phyloP scores from a whole-genome alignment of 176 grass and related monocot genomes.

The Hordeum vulgare region DNA sequence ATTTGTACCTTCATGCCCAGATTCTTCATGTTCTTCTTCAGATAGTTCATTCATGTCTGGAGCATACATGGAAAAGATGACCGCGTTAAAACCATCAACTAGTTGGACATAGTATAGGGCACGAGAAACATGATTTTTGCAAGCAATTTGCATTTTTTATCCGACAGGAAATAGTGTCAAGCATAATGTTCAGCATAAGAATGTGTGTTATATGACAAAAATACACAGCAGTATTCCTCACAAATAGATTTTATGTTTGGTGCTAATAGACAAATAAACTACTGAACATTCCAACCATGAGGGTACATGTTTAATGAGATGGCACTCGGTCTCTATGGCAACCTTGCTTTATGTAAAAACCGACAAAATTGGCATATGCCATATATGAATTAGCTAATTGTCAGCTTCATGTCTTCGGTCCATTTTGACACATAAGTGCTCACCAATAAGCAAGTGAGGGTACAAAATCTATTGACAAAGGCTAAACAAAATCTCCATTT shows the following conservation, averaged over 20 bases:
- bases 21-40: conserved; percentile 14
- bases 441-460: not conserved
- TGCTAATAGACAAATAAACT: conserved; percentile 1
- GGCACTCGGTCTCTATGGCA: not conserved
- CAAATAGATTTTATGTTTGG: not conserved
- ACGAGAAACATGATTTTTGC: not conserved
- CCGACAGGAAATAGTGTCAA: not conserved
- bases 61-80: conserved; percentile 12
- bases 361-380: not conserved
- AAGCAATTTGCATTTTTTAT: not conserved
- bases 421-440: not conserved
- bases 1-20: not conserved
- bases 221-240: not conserved
- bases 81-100: not conserved
- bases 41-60: conserved; percentile 15
- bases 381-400: not conserved
- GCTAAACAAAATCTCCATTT: not conserved
- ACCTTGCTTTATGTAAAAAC: not conserved
- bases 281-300: not conserved
- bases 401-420: not conserved
- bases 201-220: not conserved
- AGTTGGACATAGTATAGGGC: not conserved
- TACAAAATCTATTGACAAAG: not conserved
- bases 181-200: not conserved
- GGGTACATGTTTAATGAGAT: not conserved